phyloP scores from a whole-genome alignment of 139 green algal species.

The Chlamydomonas applanata region DNA sequence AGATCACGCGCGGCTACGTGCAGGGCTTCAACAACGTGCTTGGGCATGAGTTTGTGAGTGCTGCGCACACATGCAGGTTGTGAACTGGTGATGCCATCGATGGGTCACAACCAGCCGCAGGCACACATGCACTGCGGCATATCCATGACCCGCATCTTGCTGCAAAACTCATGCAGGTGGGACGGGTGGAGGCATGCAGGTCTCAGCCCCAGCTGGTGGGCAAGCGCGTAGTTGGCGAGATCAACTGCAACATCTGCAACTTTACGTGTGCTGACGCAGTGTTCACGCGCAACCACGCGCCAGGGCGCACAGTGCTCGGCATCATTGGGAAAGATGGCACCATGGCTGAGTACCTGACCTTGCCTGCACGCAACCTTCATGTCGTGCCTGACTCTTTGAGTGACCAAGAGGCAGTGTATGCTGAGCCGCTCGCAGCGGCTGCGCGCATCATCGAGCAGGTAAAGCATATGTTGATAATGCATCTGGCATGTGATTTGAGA shows the following conservation, averaged over 20 bases:
- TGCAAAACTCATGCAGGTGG: neutral
- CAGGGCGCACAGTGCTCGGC: slow-evolving; percentile 59
- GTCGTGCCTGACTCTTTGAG: slow-evolving; percentile 54
- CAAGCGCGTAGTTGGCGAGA: slow-evolving; percentile 65
- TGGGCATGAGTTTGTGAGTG: slow-evolving; percentile 76
- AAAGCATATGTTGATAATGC: too few species aligned
- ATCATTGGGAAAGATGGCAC: slow-evolving; percentile 71
- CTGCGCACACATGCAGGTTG: neutral
- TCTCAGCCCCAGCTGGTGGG: slow-evolving; percentile 33
- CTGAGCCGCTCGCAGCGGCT: slow-evolving; percentile 75
- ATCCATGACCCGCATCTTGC: too few species aligned
- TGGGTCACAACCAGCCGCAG: too few species aligned
- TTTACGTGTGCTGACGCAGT: slow-evolving; percentile 49
- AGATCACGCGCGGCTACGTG: slow-evolving; percentile 74
- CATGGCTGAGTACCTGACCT: slow-evolving; percentile 56
- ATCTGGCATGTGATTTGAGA: too few species aligned
- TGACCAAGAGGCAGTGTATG: slow-evolving; percentile 59
- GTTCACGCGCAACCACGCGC: slow-evolving; percentile 63
- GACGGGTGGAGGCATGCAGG: slow-evolving; percentile 8
- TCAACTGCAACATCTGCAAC: slow-evolving; percentile 62
- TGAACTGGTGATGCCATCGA: too few species aligned
- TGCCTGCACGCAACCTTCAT: slow-evolving; percentile 67
- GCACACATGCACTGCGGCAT: too few species aligned
- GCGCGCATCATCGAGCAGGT: slow-evolving; percentile 71
- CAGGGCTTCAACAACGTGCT: slow-evolving; percentile 57